phyloP scores from a whole-genome alignment of 805 yeast species.

The Metschnikowia chrysomelidarum region DNA sequence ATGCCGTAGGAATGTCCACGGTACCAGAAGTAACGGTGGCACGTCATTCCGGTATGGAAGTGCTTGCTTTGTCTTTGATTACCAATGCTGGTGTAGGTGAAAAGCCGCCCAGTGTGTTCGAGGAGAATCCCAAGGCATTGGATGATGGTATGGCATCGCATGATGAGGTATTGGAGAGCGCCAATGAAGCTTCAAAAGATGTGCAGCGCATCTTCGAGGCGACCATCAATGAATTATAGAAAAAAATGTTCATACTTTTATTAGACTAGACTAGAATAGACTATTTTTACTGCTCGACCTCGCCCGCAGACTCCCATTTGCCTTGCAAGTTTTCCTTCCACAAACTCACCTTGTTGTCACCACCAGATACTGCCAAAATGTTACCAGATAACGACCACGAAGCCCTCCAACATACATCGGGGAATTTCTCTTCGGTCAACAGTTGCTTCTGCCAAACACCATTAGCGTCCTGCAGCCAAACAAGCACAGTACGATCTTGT shows the following conservation, averaged over 20 bases:
- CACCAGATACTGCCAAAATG: slow-evolving; percentile 91
- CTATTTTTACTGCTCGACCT: slow-evolving; percentile 67
- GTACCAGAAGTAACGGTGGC: slow-evolving; percentile 96
- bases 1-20: slow-evolving; percentile 96
- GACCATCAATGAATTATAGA: slow-evolving; percentile 49
- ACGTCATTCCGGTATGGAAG: slow-evolving; percentile 79
- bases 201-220: slow-evolving; percentile 69
- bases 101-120: slow-evolving; percentile 65
- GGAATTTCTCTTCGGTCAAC: slow-evolving; percentile 77
- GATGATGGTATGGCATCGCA: slow-evolving; percentile 84
- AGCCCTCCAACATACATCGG: slow-evolving; percentile 98
- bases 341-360: slow-evolving; percentile 91
- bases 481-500: slow-evolving; percentile 90
- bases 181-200: slow-evolving; percentile 76
- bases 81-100: slow-evolving; percentile 79
- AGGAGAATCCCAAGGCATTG: slow-evolving; percentile 49
- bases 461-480: slow-evolving; percentile 84
- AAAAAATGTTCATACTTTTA: background rate
- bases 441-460: slow-evolving; percentile 79
- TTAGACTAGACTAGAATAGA: slow-evolving; percentile 1
- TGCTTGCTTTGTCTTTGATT: slow-evolving; percentile 80
- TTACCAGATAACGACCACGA: slow-evolving; percentile 97
- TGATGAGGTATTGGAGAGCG: slow-evolving; percentile 85
- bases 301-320: slow-evolving; percentile 97
- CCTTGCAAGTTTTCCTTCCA: slow-evolving; percentile 96